Evolutionary conservation across 108 stramenopile species (phyloP).

Genomic region (Fragilaria crotonensis): DNA sequence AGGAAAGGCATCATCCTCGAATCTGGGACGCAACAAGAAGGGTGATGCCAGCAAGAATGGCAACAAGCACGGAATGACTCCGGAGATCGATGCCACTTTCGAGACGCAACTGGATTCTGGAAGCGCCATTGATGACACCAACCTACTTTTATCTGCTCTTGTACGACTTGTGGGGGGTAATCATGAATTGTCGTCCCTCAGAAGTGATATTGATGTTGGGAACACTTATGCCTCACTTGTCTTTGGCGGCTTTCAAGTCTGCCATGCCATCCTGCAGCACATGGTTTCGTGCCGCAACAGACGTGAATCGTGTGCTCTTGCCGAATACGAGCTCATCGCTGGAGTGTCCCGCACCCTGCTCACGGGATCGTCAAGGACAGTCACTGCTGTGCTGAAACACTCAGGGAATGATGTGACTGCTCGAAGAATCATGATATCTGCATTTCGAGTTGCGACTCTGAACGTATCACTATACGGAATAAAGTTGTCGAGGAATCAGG

Average conservation of each 20-base stretch:
- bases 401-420: conserved; percentile 1
- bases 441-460: conserved; percentile 4
- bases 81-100: neutral
- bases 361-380: conserved; percentile 13
- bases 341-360: conserved; percentile 18
- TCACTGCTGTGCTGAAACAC: conserved; percentile 1
- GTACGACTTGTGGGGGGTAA: conserved; percentile 16
- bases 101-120: neutral
- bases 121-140: conserved; percentile 6
- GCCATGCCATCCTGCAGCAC: conserved; percentile 15
- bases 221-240: conserved; percentile 6
- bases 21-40: too few species aligned
- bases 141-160: conserved; percentile 24
- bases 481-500: conserved; percentile 29
- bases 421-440: neutral
- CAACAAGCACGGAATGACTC: neutral
- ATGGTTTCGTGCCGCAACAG: conserved; percentile 8
- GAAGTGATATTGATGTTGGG: neutral
- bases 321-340: conserved; percentile 24
- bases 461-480: conserved; percentile 26
- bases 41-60: conserved; percentile 2
- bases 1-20: neutral
- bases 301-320: conserved; percentile 13
- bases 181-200: neutral
- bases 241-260: conserved; percentile 18